phyloP scores from a whole-genome alignment of 805 yeast genomes.

The Pichia occidentalis region DNA sequence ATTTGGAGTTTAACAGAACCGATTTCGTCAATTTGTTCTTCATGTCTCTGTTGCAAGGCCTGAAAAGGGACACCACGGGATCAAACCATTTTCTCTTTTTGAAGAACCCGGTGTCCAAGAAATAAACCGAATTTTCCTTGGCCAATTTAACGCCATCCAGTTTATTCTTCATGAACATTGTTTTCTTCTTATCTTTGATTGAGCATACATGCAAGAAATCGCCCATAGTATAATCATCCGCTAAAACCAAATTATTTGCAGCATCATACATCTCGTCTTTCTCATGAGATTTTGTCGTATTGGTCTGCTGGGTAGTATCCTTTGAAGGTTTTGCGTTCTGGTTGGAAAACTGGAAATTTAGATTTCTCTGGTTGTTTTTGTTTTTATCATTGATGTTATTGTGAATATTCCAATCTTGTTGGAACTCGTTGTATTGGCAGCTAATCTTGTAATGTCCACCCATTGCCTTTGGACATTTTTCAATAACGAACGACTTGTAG shows the following conservation, averaged over 20 bases:
- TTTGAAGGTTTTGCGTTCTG: not conserved
- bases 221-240: slow-evolving; percentile 18
- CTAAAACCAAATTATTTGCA: slow-evolving; percentile 3
- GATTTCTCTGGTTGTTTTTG: not conserved
- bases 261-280: slow-evolving; percentile 1
- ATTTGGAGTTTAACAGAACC: slow-evolving; percentile 16
- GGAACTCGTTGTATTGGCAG: slow-evolving; percentile 16
- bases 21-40: slow-evolving; percentile 25
- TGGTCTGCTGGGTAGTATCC: too few relatives aligned
- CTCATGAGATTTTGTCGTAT: not conserved
- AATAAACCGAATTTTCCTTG: slow-evolving; percentile 26
- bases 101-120: slow-evolving; percentile 19
- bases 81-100: slow-evolving; percentile 24
- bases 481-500: slow-evolving; percentile 19
- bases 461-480: slow-evolving; percentile 15
- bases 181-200: slow-evolving; percentile 21
- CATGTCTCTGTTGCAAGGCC: slow-evolving; percentile 29
- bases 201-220: slow-evolving; percentile 17
- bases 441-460: slow-evolving; percentile 21
- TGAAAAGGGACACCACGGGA: slow-evolving; percentile 21
- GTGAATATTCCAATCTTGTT: slow-evolving; percentile 11
- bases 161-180: slow-evolving; percentile 20
- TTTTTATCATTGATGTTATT: slow-evolving; percentile 9
- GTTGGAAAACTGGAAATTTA: slow-evolving; percentile 6
- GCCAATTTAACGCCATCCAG: slow-evolving; percentile 28